Evolutionary conservation across 148 eudicot genomes (phyloP), one percentile per base, ranked within the genome.

Genomic region (Arbutus unedo): DNA sequence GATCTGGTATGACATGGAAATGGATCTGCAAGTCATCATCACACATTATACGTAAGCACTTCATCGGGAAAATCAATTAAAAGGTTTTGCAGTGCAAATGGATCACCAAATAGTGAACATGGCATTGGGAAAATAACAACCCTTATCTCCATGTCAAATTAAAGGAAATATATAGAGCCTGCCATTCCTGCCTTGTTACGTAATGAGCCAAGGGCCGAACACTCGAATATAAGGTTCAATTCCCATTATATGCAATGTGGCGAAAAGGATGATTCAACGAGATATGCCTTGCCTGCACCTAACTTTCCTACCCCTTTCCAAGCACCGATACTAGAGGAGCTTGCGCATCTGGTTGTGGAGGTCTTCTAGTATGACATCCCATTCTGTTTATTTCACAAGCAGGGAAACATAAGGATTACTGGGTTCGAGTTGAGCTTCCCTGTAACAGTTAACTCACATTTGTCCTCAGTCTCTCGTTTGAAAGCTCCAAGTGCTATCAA

Each of bases 1-100:
- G 87, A 71, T 92, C 95, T 15, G 95, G 93, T 84, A 95, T 93
- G 79, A 88, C 93, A 76, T 90, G 85, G 84, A 95, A 95, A 64
- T 88, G 47, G 81, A 95, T 93, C 98, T 95, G 98, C 93, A 89
- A 85, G 44, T 15, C 51, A 66, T 81, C 64, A 76, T 45, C 59
- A 85, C 81, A 67, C 48, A 53, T 25, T 8, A 21, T 11, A 55
- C 14, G 47, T 62, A 76, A 75, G 8, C n/a, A 18, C 70, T 48
- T 15, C 9, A 49, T 57, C 21, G 44, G 56, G 18, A 59, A 82
- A 78, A 55, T 25, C 25, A 74, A 31, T 50, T 54, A 23, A 25
- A 10, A 66, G 48, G 57, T 41, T 68, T 18, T 45, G 50, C 8
- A 41, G 48, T 53, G 25, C 62, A 77, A 53, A 67, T 51, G 62